Evolutionary conservation across 2,329 filamentous ascomycete genomes (phyloP), one percentile per base, ranked within the genome.

Genomic region (Drechslerella coelobrocha): DNA sequence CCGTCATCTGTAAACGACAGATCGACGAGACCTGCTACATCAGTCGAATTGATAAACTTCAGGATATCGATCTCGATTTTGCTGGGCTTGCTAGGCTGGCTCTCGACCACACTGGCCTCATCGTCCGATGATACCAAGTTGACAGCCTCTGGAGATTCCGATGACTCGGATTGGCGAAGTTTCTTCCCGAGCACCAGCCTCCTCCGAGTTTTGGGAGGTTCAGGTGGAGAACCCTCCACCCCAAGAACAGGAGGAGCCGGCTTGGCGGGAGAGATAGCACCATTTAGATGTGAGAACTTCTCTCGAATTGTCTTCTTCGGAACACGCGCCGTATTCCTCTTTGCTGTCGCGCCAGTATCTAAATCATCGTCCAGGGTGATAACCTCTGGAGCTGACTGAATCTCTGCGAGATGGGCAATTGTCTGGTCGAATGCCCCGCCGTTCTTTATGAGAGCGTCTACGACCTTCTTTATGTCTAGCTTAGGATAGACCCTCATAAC

Each of bases 31-130:
- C 93, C 90, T 34, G 88, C 84, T 8, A 86, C 81, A 3, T 86
- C 86, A 77, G 90, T 94, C 0, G 83, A 86, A 76, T 97, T 97
- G 78, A 99, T 87, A 76, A 92, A 95, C 6, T 87, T 84, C 26
- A 97, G 81, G 5, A 97, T 85, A 61, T 83, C 83, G 2, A 76
- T 76, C 27, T 86, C 82, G 41, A 85, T 77, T 53, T 61, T 12
- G 68, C 73, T 24, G 41, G 12, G 29, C 12, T 12, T 17, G 19
- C 41, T 17, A 23, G n/a, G 9, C n/a, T 45, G 41, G 17, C 14
- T 39, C 41, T 62, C 73, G 23, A 78, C 77, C 21, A 78, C 79
- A 24, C 77, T 75, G 24, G 78, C 79, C 8, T 78, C 78, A 48
- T 79, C 80, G 3, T 79, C 81, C 47, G 82, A 81, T 12, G 78